These are phyloP conservation scores for Chaetomiaceae sp. DNA, from an alignment of 2,329 filamentous ascomycete species.

Conservation along the genomic window DNA sequence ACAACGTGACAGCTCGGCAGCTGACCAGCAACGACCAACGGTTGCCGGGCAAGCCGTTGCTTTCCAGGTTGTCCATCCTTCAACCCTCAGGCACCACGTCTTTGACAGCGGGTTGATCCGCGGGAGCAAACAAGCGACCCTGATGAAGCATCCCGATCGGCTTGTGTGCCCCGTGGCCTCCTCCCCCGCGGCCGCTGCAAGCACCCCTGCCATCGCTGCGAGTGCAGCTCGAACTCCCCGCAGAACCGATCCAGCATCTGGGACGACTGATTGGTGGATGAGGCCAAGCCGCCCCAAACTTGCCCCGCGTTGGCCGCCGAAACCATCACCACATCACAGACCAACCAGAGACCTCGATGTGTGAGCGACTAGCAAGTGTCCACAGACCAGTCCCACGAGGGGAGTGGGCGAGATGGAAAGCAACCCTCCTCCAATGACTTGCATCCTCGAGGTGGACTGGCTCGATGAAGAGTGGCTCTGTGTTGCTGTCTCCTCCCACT, in stretches of 20 bases:
- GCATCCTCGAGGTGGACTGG: neutral
- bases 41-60: neutral
- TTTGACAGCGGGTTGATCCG: slow-evolving; percentile 9
- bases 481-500: too few species aligned
- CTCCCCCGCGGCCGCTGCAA: neutral
- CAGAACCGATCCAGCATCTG: neutral
- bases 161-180: neutral
- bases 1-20: neutral
- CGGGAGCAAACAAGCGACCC: neutral
- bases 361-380: too few species aligned
- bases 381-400: neutral
- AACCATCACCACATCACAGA: neutral
- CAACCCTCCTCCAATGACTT: slow-evolving; percentile 4
- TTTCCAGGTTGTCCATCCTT: neutral
- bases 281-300: neutral
- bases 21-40: neutral
- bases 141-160: neutral
- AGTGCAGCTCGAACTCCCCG: neutral
- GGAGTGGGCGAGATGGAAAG: neutral
- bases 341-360: neutral
- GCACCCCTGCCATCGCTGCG: neutral
- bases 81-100: neutral
- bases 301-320: slow-evolving; percentile 7
- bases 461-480: neutral
- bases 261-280: neutral